Conservation (phyloP, 331 rosid species). For the Acacia concinna region DNA sequence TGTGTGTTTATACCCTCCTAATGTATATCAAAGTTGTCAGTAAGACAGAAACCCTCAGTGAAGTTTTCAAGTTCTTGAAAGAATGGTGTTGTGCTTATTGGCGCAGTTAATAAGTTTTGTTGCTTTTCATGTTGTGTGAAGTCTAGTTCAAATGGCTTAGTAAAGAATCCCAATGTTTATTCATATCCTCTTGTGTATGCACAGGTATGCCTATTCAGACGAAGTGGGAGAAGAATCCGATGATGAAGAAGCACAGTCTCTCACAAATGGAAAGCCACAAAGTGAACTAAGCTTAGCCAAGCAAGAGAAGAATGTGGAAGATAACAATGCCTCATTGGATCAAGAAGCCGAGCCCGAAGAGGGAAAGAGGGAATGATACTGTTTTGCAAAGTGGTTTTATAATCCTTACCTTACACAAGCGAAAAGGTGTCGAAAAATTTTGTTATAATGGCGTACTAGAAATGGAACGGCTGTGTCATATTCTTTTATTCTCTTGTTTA, state of each 20-base stretch:
- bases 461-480: slow-evolving; percentile 30
- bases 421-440: slow-evolving; percentile 41
- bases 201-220: slow-evolving; percentile 92
- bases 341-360: slow-evolving; percentile 68
- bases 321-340: slow-evolving; percentile 28
- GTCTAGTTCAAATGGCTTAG: slow-evolving; percentile 18
- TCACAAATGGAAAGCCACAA: slow-evolving; percentile 60
- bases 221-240: slow-evolving; percentile 78
- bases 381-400: slow-evolving; percentile 9
- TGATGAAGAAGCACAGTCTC: slow-evolving; percentile 80
- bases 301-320: slow-evolving; percentile 54
- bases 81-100: neutral
- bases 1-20: neutral
- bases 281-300: slow-evolving; percentile 65
- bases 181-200: neutral
- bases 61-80: neutral
- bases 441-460: slow-evolving; percentile 34
- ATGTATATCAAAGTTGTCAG: neutral
- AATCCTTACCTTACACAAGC: slow-evolving; percentile 33
- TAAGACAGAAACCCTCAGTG: neutral
- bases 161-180: neutral
- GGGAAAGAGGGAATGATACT: slow-evolving; percentile 74
- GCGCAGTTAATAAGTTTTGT: neutral
- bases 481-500: slow-evolving; percentile 17
- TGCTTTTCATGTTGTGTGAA: slow-evolving; percentile 7